Evolutionary conservation across 2,329 filamentous ascomycete species (phyloP).

Genomic region (Phoma sp.): DNA sequence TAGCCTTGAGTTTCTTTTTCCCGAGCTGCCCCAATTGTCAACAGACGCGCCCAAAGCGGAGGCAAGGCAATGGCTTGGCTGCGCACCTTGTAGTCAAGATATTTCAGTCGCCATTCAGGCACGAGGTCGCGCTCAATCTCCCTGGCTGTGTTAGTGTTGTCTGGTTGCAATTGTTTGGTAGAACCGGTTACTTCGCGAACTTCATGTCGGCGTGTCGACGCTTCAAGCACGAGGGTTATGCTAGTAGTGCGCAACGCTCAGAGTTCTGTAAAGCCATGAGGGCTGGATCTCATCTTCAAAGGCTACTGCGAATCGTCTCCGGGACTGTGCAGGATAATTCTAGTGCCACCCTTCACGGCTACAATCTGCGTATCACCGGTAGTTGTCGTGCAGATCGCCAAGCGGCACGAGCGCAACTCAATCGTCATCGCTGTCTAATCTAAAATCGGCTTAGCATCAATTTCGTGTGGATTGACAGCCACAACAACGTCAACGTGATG

Average conservation of each 20-base stretch:
- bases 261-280: neutral
- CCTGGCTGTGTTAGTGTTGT: constrained; percentile 46
- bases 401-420: constrained; percentile 1
- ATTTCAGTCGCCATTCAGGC: constrained; percentile 94
- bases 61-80: constrained; percentile 7
- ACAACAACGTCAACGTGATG: no score
- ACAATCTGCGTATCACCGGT: neutral
- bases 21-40: constrained; percentile 59
- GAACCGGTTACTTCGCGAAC: constrained; percentile 64
- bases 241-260: neutral
- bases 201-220: constrained; percentile 56
- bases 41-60: constrained; percentile 9
- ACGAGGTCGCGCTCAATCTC: constrained; percentile 88
- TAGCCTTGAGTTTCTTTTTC: constrained; percentile 91
- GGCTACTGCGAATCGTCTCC: neutral
- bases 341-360: constrained; percentile 1
- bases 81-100: constrained; percentile 86
- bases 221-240: constrained; percentile 12
- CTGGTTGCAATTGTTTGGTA: neutral
- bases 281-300: no score
- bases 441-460: no score
- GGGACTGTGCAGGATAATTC: neutral
- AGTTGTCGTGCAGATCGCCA: no score
- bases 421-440: neutral
- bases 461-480: no score